phyloP scores from a whole-genome alignment of 2,329 filamentous ascomycete species.

The Rosellinia necatrix region DNA sequence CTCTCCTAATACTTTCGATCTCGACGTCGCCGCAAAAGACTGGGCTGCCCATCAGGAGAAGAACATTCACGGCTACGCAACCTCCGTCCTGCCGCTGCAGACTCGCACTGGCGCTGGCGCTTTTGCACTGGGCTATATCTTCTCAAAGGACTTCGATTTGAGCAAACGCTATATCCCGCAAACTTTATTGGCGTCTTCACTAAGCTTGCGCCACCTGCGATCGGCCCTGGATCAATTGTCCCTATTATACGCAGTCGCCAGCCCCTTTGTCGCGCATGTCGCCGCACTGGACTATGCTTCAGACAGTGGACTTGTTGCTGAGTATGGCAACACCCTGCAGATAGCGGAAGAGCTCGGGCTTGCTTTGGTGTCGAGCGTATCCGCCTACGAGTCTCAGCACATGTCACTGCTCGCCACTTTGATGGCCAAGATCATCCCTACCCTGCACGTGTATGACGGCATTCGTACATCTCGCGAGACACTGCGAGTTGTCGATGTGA shows the following conservation, averaged over 20 bases:
- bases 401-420: conserved; percentile 89
- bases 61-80: conserved; percentile 83
- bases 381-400: conserved; percentile 90
- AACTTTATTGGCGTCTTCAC: conserved; percentile 83
- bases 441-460: conserved; percentile 86
- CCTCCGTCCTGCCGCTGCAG: conserved; percentile 79
- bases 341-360: conserved; percentile 89
- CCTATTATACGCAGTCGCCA: conserved; percentile 87
- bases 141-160: conserved; percentile 94
- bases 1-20: conserved; percentile 89
- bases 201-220: conserved; percentile 79
- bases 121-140: conserved; percentile 94
- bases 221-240: conserved; percentile 89
- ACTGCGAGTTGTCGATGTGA: conserved; percentile 78
- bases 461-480: conserved; percentile 83
- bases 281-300: conserved; percentile 85
- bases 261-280: conserved; percentile 89
- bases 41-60: conserved; percentile 73
- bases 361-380: conserved; percentile 81
- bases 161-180: conserved; percentile 91
- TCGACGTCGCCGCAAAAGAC: conserved; percentile 79
- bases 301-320: conserved; percentile 74
- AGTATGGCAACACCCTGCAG: conserved; percentile 81
- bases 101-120: conserved; percentile 87
- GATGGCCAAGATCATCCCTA: conserved; percentile 77